phyloP scores from a whole-genome alignment of 2,329 filamentous ascomycete genomes.

The Exophiala sp. region DNA sequence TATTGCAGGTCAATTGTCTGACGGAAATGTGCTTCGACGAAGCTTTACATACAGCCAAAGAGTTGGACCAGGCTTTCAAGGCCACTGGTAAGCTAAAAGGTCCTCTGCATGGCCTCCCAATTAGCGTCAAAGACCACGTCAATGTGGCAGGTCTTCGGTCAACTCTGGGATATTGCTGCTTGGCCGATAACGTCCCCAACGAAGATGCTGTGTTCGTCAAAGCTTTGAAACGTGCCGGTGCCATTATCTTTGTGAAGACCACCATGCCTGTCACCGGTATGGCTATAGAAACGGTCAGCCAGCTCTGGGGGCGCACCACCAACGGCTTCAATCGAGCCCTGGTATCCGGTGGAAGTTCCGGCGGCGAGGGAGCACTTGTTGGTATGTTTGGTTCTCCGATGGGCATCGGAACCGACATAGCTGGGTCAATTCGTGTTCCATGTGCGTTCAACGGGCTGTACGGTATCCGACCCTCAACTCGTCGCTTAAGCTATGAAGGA shows the following conservation, averaged over 20 bases:
- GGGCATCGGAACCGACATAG: slow-evolving; percentile 38
- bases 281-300: slow-evolving; percentile 32
- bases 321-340: slow-evolving; percentile 53
- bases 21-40: slow-evolving; percentile 37
- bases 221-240: slow-evolving; percentile 4
- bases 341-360: slow-evolving; percentile 53
- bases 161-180: slow-evolving; percentile 8
- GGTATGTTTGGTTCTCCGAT: slow-evolving; percentile 29
- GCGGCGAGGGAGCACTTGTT: slow-evolving; percentile 55
- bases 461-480: slow-evolving; percentile 34
- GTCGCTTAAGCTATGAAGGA: slow-evolving; percentile 32
- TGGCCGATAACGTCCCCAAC: slow-evolving; percentile 1
- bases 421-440: slow-evolving; percentile 38
- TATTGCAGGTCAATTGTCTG: slow-evolving; percentile 34
- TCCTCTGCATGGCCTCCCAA: slow-evolving; percentile 51
- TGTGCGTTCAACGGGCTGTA: slow-evolving; percentile 39
- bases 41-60: slow-evolving; percentile 34
- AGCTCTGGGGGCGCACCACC: slow-evolving; percentile 40
- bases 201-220: slow-evolving; percentile 5
- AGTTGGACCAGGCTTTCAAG: slow-evolving; percentile 33
- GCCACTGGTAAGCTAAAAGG: slow-evolving; percentile 44
- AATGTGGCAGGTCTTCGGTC: slow-evolving; percentile 46
- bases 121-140: slow-evolving; percentile 60
- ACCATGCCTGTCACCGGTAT: slow-evolving; percentile 31
- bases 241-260: slow-evolving; percentile 30